Percentiles rank a stretch among this genome's conserved stretches.
Conservation (phyloP, 192 early-diverging fungal species). For the Backusella tarrabulga region DNA sequence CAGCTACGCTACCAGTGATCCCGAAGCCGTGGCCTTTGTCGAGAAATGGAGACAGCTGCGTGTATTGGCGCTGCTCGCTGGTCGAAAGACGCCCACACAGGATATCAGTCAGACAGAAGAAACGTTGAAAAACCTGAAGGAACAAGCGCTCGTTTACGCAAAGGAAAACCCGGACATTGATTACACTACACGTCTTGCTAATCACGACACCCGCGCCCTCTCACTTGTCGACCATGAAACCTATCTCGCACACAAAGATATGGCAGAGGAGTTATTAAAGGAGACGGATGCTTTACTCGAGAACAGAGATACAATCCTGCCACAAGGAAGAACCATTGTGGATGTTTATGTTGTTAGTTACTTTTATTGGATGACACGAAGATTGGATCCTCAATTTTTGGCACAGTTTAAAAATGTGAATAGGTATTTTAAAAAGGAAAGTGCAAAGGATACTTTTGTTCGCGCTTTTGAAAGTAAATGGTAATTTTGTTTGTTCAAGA, state of each 20-base stretch:
- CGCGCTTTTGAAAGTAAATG: background rate
- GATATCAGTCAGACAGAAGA: background rate
- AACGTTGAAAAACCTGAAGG: background rate
- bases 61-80: background rate
- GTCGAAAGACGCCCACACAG: background rate
- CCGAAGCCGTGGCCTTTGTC: background rate
- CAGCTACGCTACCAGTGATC: background rate
- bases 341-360: background rate
- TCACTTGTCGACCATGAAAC: background rate
- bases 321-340: background rate
- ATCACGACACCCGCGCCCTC: background rate
- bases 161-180: background rate
- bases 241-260: background rate
- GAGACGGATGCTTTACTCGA: background rate
- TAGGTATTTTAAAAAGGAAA: background rate
- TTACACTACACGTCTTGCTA: background rate
- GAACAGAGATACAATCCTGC: background rate
- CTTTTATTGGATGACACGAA: conserved; percentile 6
- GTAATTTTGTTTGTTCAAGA: background rate
- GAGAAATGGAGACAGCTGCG: conserved; percentile 5
- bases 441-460: background rate
- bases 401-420: background rate
- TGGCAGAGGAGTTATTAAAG: background rate
- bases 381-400: background rate
- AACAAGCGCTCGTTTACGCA: background rate